phyloP scores from a whole-genome alignment of 176 grass and related monocot genomes.

The Tillandsia leiboldiana region DNA sequence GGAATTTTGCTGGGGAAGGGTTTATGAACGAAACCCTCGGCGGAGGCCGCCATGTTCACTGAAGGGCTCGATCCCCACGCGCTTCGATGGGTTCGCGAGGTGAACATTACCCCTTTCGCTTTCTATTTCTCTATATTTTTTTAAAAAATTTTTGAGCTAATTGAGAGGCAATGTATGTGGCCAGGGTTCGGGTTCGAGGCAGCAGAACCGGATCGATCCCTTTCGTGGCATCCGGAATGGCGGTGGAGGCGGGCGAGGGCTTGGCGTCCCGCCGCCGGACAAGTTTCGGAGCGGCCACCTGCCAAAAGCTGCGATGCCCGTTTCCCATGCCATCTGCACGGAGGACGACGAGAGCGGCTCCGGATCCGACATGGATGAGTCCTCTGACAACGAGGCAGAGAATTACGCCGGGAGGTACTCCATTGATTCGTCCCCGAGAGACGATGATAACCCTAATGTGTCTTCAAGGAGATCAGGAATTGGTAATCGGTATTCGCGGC shows the following conservation, averaged over 20 bases:
- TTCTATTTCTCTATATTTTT: conserved; percentile 7
- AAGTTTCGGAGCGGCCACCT: conserved; percentile 88
- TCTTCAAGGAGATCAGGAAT: conserved; percentile 4
- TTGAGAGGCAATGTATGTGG: conserved; percentile 5
- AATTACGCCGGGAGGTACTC: conserved; percentile 57
- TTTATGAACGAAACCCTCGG: conserved; percentile 17
- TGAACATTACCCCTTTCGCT: conserved; percentile 14
- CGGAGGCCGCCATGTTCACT: conserved; percentile 56
- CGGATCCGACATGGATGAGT: conserved; percentile 90
- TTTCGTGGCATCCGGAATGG: conserved; percentile 31
- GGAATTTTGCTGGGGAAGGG: conserved; percentile 21
- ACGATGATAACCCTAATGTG: conserved; percentile 12
- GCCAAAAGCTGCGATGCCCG: conserved; percentile 39
- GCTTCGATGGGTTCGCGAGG: conserved; percentile 89
- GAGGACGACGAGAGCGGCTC: conserved; percentile 40
- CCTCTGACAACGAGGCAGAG: conserved; percentile 60
- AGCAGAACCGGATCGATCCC: conserved; percentile 41
- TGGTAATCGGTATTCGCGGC: conserved; percentile 28
- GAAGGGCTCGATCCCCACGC: conserved; percentile 74
- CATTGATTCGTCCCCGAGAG: conserved; percentile 57
- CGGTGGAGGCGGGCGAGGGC: conserved; percentile 19
- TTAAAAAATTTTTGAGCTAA: background rate
- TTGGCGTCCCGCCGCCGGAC: conserved; percentile 83
- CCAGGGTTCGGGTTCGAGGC: conserved; percentile 19
- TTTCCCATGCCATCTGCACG: conserved; percentile 34